phyloP scores from a whole-genome alignment of 2,329 filamentous ascomycete species.

The Paradendryphiella salina region DNA sequence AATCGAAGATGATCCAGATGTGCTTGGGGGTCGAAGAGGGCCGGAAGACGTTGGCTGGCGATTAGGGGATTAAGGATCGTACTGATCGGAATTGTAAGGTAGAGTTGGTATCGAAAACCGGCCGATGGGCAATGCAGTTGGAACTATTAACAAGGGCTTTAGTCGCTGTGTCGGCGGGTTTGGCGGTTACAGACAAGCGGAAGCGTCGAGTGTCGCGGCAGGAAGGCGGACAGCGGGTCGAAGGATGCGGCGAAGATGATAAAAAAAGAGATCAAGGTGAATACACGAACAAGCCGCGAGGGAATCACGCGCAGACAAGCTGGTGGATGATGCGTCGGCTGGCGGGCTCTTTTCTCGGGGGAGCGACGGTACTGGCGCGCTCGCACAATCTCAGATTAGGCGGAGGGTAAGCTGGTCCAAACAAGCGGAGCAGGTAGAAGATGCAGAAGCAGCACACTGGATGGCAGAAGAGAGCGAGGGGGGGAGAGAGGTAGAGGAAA shows the following conservation, averaged over 20 bases:
- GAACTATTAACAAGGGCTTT: conserved; percentile 43
- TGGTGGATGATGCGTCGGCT: conserved; percentile 26
- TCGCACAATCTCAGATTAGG: conserved; percentile 35
- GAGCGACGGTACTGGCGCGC: conserved; percentile 47
- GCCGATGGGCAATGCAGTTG: conserved; percentile 45
- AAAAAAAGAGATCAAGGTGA: conserved; percentile 19
- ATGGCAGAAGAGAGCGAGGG: conserved; percentile 31
- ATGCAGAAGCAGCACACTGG: conserved; percentile 42
- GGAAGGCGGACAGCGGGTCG: conserved; percentile 11
- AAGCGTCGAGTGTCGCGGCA: conserved; percentile 22
- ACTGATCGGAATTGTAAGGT: conserved; percentile 38
- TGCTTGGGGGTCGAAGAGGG: conserved; percentile 18
- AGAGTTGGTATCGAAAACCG: conserved; percentile 40
- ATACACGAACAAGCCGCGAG: conserved; percentile 36
- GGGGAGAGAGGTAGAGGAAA: conserved; percentile 54
- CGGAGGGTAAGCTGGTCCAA: conserved; percentile 38
- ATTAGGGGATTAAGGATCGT: conserved; percentile 50
- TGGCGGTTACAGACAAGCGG: conserved; percentile 7
- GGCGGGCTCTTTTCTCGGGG: conserved; percentile 32
- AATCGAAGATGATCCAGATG: conserved; percentile 34
- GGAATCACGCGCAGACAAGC: conserved; percentile 26
- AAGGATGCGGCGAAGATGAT: conserved; percentile 20
- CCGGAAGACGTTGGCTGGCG: conserved; percentile 28
- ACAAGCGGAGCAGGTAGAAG: conserved; percentile 41
- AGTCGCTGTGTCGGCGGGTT: conserved; percentile 21